Evolutionary conservation across 208 protist species (phyloP).

Genomic region (Leishmania aethiopica): DNA sequence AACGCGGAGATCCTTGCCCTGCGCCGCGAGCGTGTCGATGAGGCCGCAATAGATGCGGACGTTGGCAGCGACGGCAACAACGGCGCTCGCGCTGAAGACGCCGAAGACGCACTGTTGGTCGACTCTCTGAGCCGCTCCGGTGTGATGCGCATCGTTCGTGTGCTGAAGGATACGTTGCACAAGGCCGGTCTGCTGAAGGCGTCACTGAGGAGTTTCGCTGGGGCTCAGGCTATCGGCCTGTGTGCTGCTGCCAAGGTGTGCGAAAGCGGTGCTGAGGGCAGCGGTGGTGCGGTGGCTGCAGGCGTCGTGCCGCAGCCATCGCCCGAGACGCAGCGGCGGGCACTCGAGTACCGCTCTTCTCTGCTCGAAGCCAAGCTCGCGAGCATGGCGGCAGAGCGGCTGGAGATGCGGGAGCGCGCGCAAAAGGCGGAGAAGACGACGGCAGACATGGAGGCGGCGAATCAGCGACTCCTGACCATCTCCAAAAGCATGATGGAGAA

Average conservation of each 20-base stretch:
- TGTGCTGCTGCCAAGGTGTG: slow-evolving; percentile 6
- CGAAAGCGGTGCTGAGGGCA: not conserved
- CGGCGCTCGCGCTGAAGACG: not conserved
- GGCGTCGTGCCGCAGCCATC: slow-evolving; percentile 6
- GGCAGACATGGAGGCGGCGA: slow-evolving; percentile 25
- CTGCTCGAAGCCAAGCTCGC: slow-evolving; percentile 31
- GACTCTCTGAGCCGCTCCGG: slow-evolving; percentile 28
- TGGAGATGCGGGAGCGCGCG: slow-evolving; percentile 26
- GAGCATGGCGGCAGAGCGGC: slow-evolving; percentile 22
- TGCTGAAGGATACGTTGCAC: slow-evolving; percentile 31
- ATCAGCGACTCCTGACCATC: slow-evolving; percentile 45
- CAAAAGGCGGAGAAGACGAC: slow-evolving; percentile 20
- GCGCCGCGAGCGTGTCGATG: not conserved
- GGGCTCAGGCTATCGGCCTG: slow-evolving; percentile 11
- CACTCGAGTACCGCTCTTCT: slow-evolving; percentile 14
- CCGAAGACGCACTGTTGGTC: slow-evolving; percentile 4
- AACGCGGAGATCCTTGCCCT: slow-evolving; percentile 1
- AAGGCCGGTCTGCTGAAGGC: slow-evolving; percentile 14
- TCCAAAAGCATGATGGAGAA: slow-evolving; percentile 46
- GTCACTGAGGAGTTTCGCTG: slow-evolving; percentile 4
- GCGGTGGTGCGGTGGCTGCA: not conserved
- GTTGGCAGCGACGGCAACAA: not conserved
- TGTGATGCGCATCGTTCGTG: slow-evolving; percentile 29
- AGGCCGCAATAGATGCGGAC: not conserved
- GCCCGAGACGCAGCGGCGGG: slow-evolving; percentile 16